Evolutionary conservation across 371 early-diverging fungal genomes (phyloP).

Genomic region (Mortierella sp.): DNA sequence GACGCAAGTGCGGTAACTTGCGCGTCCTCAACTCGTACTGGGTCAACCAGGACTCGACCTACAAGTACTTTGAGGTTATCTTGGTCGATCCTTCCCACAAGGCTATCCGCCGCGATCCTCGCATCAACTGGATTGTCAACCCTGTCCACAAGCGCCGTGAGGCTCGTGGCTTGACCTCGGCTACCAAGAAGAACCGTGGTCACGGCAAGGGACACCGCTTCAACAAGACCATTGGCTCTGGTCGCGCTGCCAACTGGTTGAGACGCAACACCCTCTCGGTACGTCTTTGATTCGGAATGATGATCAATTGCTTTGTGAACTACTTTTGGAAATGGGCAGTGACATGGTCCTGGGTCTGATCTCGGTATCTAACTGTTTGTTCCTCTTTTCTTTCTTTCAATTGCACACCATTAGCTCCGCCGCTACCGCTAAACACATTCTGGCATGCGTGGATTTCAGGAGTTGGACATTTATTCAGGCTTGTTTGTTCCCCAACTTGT

Average conservation of each 20-base stretch:
- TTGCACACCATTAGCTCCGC: slow-evolving; percentile 3
- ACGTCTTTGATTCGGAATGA: not conserved
- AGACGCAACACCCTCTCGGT: slow-evolving; percentile 19
- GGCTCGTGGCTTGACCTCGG: slow-evolving; percentile 96
- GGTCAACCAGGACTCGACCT: slow-evolving; percentile 98
- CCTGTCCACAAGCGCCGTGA: slow-evolving; percentile 99
- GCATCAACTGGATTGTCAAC: slow-evolving; percentile 99
- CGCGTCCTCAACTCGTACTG: slow-evolving; percentile 99
- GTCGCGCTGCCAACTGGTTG: slow-evolving; percentile 68
- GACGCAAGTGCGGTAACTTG: slow-evolving; percentile 93
- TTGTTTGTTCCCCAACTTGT: not conserved
- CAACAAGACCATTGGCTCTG: slow-evolving; percentile 99
- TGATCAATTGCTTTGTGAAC: not conserved
- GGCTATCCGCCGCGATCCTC: slow-evolving; percentile 97
- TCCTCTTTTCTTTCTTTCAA: no score
- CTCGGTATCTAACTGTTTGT: no score
- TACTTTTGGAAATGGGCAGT: not conserved
- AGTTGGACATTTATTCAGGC: slow-evolving; percentile 3
- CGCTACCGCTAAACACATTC: slow-evolving; percentile 9
- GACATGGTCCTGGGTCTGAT: no score
- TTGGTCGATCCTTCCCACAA: slow-evolving; percentile 97
- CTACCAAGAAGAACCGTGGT: slow-evolving; percentile 98
- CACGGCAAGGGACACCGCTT: slow-evolving; percentile 96
- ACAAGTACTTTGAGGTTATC: slow-evolving; percentile 99
- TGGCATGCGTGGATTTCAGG: slow-evolving; percentile 18